Conservation (phyloP, 2,329 filamentous ascomycete genomes). For the Penicillium sp. region DNA sequence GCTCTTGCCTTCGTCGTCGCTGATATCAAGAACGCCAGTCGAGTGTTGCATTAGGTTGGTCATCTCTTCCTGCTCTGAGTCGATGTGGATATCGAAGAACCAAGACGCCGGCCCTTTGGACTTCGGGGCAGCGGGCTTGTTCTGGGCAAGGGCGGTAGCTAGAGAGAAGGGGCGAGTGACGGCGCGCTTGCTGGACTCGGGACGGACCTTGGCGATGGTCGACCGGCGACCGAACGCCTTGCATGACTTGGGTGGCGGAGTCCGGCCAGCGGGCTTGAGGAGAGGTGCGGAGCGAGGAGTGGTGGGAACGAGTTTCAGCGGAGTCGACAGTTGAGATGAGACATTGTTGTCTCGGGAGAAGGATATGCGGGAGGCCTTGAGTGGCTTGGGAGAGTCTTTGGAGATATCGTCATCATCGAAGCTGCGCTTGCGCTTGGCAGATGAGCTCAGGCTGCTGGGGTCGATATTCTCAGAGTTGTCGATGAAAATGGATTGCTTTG, state of each 20-base stretch:
- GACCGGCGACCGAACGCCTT: conserved; percentile 68
- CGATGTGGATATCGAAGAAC: conserved; percentile 94
- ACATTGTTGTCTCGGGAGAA: conserved; percentile 27
- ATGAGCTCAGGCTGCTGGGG: conserved; percentile 50
- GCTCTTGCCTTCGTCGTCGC: conserved; percentile 70
- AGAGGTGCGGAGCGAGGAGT: conserved; percentile 53
- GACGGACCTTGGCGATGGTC: conserved; percentile 62
- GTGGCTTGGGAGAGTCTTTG: conserved; percentile 47
- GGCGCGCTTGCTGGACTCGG: conserved; percentile 60
- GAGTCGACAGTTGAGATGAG: conserved; percentile 23
- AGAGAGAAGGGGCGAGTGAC: conserved; percentile 71
- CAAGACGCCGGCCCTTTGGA: conserved; percentile 54
- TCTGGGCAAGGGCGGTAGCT: conserved; percentile 65
- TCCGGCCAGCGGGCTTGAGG: conserved; percentile 74
- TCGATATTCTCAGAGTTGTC: conserved; percentile 55
- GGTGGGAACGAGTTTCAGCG: conserved; percentile 31
- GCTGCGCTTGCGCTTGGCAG: conserved; percentile 46
- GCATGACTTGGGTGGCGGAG: conserved; percentile 69
- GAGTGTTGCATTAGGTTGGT: conserved; percentile 91
- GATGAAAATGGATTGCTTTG: conserved; percentile 22
- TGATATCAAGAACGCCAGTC: conserved; percentile 82
- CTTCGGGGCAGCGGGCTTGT: conserved; percentile 53
- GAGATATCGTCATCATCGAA: conserved; percentile 30
- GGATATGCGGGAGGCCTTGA: conserved; percentile 47
- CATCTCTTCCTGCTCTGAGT: conserved; percentile 84